Evolutionary conservation across 2,329 filamentous ascomycete genomes (phyloP).

Genomic region (Neopestalotiopsis rosae): DNA sequence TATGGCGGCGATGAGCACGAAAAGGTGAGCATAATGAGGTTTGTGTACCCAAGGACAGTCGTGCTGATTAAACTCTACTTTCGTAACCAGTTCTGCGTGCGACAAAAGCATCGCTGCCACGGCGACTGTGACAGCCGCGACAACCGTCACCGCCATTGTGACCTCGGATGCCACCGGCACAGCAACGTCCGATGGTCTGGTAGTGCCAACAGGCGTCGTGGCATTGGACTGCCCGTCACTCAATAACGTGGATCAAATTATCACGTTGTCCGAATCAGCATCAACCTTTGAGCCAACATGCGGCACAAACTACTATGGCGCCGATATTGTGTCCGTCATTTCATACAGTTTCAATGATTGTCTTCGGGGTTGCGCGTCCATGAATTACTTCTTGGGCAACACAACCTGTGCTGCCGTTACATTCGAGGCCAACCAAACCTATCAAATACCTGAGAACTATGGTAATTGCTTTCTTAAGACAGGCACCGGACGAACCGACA

Average conservation of each 20-base stretch:
- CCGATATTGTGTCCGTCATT: slow-evolving; percentile 25
- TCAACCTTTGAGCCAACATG: slow-evolving; percentile 27
- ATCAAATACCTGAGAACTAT: neutral
- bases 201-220: slow-evolving; percentile 24
- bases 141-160: neutral
- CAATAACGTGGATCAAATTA: slow-evolving; percentile 15
- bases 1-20: neutral
- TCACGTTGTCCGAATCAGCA: slow-evolving; percentile 18
- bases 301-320: slow-evolving; percentile 20
- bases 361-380: slow-evolving; percentile 26
- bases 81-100: neutral
- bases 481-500: neutral
- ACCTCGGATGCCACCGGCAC: slow-evolving; percentile 11
- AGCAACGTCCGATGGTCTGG: slow-evolving; percentile 5
- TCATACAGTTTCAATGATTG: slow-evolving; percentile 26
- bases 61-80: neutral
- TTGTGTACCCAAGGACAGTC: neutral
- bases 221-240: slow-evolving; percentile 25
- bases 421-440: slow-evolving; percentile 24
- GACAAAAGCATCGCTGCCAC: neutral
- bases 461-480: neutral
- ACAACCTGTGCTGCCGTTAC: slow-evolving; percentile 23
- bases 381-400: slow-evolving; percentile 24
- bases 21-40: neutral
- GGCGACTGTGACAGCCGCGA: slow-evolving; percentile 11